phyloP scores from a whole-genome alignment of 1,139 yeast genomes.

The Nakaseomyces nivariensis region DNA sequence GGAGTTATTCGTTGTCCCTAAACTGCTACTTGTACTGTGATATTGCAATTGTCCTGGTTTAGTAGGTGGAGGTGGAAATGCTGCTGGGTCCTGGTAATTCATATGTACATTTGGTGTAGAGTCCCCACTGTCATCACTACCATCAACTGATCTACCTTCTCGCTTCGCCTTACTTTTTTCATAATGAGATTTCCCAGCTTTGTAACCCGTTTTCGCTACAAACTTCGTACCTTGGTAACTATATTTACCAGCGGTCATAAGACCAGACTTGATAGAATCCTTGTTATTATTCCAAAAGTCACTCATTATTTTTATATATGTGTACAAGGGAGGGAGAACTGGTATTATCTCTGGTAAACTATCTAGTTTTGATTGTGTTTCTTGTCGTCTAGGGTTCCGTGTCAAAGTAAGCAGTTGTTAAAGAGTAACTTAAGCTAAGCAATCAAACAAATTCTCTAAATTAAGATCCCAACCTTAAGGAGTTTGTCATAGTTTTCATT shows the following conservation, averaged over 20 bases:
- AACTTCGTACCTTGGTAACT: slow-evolving; percentile 35
- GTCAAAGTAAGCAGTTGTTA: too few relatives aligned
- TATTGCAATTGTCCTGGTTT: slow-evolving; percentile 33
- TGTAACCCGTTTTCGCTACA: slow-evolving; percentile 39
- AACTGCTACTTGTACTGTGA: slow-evolving; percentile 1
- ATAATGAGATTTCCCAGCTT: slow-evolving; percentile 34
- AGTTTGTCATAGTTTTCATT: not conserved
- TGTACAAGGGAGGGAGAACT: not conserved
- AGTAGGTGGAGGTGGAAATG: slow-evolving; percentile 48
- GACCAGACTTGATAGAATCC: slow-evolving; percentile 35
- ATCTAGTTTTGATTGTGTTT: too few relatives aligned
- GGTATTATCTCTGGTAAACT: not conserved
- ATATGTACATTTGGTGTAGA: not conserved
- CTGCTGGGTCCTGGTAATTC: slow-evolving; percentile 30
- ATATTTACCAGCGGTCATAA: slow-evolving; percentile 30
- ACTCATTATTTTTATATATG: slow-evolving; percentile 16
- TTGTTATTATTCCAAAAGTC: slow-evolving; percentile 43
- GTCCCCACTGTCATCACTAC: slow-evolving; percentile 1
- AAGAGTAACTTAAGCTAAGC: too few relatives aligned
- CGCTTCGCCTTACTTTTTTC: slow-evolving; percentile 17
- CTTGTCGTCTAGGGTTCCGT: too few relatives aligned
- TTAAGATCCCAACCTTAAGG: too few relatives aligned
- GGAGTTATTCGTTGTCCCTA: not conserved
- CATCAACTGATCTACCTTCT: slow-evolving; percentile 9
- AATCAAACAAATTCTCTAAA: too few relatives aligned